These are phyloP conservation scores for Cladosporium austrohemisphaericum DNA, from an alignment of 2,329 filamentous ascomycete genomes.

Conservation along the genomic window DNA sequence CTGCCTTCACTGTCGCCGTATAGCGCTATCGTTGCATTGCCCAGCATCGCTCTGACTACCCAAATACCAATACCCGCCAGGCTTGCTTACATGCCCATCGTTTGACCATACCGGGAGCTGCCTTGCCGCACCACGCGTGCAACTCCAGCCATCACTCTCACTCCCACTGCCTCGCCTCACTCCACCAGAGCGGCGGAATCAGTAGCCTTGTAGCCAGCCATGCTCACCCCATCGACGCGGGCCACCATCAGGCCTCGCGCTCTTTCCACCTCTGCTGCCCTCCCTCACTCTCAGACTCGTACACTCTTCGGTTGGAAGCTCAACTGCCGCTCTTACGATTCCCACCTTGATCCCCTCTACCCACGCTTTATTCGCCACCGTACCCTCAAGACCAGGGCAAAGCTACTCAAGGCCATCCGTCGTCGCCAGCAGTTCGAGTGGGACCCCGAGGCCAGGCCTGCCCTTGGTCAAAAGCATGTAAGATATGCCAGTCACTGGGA, in stretches of 20 bases:
- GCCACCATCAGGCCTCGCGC: conserved; percentile 14
- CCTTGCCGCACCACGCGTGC: not conserved
- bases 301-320: conserved; percentile 28
- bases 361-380: conserved; percentile 28
- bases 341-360: conserved; percentile 31
- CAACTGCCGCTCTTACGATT: conserved; percentile 25
- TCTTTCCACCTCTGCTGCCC: conserved; percentile 3
- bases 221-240: conserved; percentile 6
- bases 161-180: not conserved
- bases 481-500: conserved; percentile 29
- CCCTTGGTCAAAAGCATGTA: conserved; percentile 24
- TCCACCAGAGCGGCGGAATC: not conserved
- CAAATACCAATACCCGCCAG: not conserved
- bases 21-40: conserved; percentile 5
- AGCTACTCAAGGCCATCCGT: conserved; percentile 30
- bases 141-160: not conserved
- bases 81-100: conserved; percentile 6
- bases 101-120: not conserved
- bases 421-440: conserved; percentile 31
- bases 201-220: not conserved
- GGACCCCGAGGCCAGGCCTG: conserved; percentile 19
- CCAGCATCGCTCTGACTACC: not conserved
- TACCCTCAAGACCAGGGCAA: conserved; percentile 30
- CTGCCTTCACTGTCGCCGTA: not conserved
- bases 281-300: conserved; percentile 16